Conservation (phyloP, 2,329 filamentous ascomycete genomes). For the Fusarium temperatum region DNA sequence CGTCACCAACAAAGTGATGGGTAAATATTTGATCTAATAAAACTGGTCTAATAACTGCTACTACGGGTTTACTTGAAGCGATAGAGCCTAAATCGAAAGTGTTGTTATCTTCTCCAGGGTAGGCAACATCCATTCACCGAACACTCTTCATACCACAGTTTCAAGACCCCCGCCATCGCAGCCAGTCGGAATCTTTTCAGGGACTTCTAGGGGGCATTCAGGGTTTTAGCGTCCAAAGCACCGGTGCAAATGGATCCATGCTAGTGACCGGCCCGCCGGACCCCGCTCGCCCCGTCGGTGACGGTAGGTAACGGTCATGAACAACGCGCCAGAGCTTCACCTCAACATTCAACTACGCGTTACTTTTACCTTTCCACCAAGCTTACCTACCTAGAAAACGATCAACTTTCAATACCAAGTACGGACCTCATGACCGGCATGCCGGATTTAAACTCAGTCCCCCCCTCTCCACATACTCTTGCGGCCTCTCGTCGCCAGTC, state of each 20-base stretch:
- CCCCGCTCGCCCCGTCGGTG: slow-evolving; percentile 25
- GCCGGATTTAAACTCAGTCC: slow-evolving; percentile 66
- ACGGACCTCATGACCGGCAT: slow-evolving; percentile 45
- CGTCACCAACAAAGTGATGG: background rate
- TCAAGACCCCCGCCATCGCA: background rate
- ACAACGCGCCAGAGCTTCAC: slow-evolving; percentile 25
- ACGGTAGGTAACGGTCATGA: background rate
- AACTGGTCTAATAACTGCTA: fast-evolving
- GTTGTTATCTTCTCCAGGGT: background rate
- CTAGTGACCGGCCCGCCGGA: slow-evolving; percentile 32
- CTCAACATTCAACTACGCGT: slow-evolving; percentile 22
- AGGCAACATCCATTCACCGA: background rate
- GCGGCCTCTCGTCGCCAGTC: slow-evolving; percentile 56
- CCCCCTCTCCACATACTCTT: slow-evolving; percentile 58
- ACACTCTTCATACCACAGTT: background rate
- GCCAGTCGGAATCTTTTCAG: slow-evolving; percentile 18
- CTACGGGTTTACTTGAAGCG: too few relatives aligned
- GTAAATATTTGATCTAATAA: background rate
- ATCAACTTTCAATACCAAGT: background rate
- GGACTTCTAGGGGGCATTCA: slow-evolving; percentile 3
- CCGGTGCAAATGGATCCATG: slow-evolving; percentile 21
- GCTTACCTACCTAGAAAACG: background rate
- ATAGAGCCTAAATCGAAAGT: background rate
- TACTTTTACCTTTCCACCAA: background rate
- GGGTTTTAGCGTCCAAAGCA: slow-evolving; percentile 35